Evolutionary conservation across 768 basidiomycete genomes (phyloP).

Genomic region (Russula griseocarnosa): DNA sequence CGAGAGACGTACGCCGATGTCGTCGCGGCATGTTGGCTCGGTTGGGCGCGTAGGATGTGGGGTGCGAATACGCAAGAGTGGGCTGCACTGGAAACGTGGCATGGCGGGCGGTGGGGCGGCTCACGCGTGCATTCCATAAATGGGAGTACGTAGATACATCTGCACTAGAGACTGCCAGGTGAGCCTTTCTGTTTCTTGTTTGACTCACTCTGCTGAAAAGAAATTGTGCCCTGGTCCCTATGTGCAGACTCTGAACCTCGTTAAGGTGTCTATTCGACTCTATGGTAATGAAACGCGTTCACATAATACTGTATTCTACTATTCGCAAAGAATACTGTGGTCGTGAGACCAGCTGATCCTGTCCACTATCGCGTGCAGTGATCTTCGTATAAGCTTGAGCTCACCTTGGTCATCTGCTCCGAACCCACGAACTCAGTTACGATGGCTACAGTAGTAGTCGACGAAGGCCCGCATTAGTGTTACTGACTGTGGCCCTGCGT

Average conservation of each 20-base stretch:
- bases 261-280: not conserved
- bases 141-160: constrained; percentile 19
- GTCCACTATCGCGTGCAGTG: not conserved
- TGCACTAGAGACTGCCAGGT: not conserved
- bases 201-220: not conserved
- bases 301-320: too few species aligned
- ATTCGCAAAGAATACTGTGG: not conserved
- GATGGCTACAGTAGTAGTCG: too few species aligned
- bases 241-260: constrained; percentile 4
- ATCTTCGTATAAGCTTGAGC: not conserved
- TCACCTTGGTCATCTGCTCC: not conserved
- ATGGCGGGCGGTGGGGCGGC: constrained; percentile 36
- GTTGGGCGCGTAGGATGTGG: constrained; percentile 35
- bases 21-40: constrained; percentile 35
- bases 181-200: not conserved
- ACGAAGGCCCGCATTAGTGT: not conserved
- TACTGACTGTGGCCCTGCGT: not conserved
- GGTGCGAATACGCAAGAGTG: constrained; percentile 39
- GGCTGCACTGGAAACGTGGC: constrained; percentile 40
- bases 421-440: not conserved
- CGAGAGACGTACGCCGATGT: constrained; percentile 43
- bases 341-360: not conserved
- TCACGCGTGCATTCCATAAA: constrained; percentile 15
- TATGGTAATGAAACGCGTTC: not conserved
- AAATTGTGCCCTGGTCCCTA: not conserved